phyloP scores from a whole-genome alignment of 257 asterid genomes.

The Sherardia arvensis region DNA sequence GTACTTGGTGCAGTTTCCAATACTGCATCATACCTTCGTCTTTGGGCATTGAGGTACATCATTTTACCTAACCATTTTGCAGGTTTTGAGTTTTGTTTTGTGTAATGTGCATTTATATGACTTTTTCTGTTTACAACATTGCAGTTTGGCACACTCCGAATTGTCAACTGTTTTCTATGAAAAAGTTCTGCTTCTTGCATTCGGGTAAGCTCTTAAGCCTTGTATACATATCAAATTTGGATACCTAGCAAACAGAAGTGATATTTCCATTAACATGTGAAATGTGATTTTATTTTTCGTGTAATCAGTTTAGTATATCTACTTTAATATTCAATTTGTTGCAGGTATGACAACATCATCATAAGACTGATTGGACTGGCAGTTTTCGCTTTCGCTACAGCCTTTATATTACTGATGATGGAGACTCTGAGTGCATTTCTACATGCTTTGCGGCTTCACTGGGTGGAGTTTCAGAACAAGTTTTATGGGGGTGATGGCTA shows the following conservation, averaged over 20 bases:
- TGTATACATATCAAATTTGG: conserved; percentile 1
- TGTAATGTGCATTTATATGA: background rate
- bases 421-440: conserved; percentile 93
- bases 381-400: conserved; percentile 83
- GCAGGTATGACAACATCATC: conserved; percentile 71
- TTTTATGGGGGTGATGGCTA: conserved; percentile 87
- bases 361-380: conserved; percentile 60
- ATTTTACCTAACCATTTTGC: background rate
- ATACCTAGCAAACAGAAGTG: background rate
- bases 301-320: background rate
- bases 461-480: conserved; percentile 93
- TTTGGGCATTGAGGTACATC: conserved; percentile 86
- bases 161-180: conserved; percentile 88
- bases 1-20: conserved; percentile 95
- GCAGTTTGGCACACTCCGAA: conserved; percentile 94
- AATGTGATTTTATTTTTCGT: background rate
- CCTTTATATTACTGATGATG: conserved; percentile 83
- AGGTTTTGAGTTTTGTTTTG: background rate
- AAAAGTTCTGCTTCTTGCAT: conserved; percentile 81
- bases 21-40: conserved; percentile 90
- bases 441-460: conserved; percentile 87
- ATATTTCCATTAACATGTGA: background rate
- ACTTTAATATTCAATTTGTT: background rate
- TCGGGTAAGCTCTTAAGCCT: conserved; percentile 53
- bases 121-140: conserved; percentile 9